Percentiles rank a stretch among this genome's conserved stretches.
phyloP scores from a whole-genome alignment of 2,329 filamentous ascomycete species.

The Fusarium mangiferae region DNA sequence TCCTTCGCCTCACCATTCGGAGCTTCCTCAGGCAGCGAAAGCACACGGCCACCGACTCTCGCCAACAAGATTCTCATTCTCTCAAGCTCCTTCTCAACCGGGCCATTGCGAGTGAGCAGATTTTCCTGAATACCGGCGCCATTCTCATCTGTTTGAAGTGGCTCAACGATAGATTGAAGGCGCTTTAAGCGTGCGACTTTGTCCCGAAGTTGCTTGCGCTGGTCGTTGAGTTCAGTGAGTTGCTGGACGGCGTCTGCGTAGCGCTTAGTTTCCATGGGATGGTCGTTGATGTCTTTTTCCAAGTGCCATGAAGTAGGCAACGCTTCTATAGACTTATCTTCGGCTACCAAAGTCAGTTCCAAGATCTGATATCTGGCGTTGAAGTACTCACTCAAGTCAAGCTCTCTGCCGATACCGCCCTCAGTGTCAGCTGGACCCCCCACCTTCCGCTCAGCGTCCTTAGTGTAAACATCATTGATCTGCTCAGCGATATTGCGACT shows the following conservation, averaged over 20 bases:
- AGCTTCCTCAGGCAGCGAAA: slow-evolving; percentile 30
- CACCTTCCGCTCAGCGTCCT: slow-evolving; percentile 54
- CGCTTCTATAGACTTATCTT: slow-evolving; percentile 55
- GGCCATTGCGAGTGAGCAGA: slow-evolving; percentile 71
- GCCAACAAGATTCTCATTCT: slow-evolving; percentile 72
- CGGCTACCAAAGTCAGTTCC: slow-evolving; percentile 46
- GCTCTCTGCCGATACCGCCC: slow-evolving; percentile 51
- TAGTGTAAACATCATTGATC: slow-evolving; percentile 72
- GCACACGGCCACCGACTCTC: slow-evolving; percentile 66
- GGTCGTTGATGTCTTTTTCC: slow-evolving; percentile 48
- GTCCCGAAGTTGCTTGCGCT: slow-evolving; percentile 48
- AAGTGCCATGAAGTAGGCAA: slow-evolving; percentile 61
- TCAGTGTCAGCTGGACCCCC: slow-evolving; percentile 51
- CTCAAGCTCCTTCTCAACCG: slow-evolving; percentile 73
- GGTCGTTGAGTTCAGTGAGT: slow-evolving; percentile 60
- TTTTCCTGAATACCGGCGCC: slow-evolving; percentile 68
- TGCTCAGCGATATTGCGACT: slow-evolving; percentile 78
- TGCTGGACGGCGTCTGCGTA: slow-evolving; percentile 62
- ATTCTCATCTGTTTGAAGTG: slow-evolving; percentile 46
- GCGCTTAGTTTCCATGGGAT: slow-evolving; percentile 59
- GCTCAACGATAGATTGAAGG: slow-evolving; percentile 62
- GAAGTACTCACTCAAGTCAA: slow-evolving; percentile 56
- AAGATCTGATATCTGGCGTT: neutral
- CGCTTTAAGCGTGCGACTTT: slow-evolving; percentile 59
- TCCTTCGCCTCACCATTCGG: neutral